Evolutionary conservation across 164 flowering plant genomes (phyloP).

Genomic region (Umbilicus rupestris): DNA sequence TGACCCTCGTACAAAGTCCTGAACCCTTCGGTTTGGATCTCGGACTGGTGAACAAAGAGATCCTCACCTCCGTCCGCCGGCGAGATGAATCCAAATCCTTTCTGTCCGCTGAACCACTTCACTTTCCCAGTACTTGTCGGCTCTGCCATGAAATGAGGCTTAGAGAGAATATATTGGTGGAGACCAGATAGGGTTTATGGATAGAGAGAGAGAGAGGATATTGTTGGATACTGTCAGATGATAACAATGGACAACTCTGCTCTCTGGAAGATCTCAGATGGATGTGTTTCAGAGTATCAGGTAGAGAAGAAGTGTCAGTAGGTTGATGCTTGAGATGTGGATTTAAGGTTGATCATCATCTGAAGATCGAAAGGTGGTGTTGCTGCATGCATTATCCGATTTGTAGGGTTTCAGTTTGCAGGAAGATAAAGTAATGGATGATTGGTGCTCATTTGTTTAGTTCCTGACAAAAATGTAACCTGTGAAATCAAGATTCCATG

Average conservation of each 20-base stretch:
- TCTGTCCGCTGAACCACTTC: conserved; percentile 49
- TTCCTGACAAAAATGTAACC: background rate
- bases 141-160: conserved; percentile 20
- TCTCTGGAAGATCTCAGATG: background rate
- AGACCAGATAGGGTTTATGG: background rate
- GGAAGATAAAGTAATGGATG: background rate
- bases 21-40: conserved; percentile 40
- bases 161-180: background rate
- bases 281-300: background rate
- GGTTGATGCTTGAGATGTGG: background rate
- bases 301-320: background rate
- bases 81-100: conserved; percentile 47
- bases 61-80: conserved; percentile 43
- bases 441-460: background rate
- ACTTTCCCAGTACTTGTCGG: conserved; percentile 29
- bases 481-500: background rate
- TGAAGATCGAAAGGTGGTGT: background rate
- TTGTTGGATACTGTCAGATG: background rate
- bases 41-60: conserved; percentile 47
- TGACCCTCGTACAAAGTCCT: conserved; percentile 41
- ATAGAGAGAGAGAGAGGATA: background rate
- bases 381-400: background rate
- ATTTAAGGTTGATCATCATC: background rate
- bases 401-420: background rate
- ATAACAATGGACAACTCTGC: background rate